Conservation (phyloP, 495 filamentous ascomycete species). For the Talaromyces nanjingensis region DNA sequence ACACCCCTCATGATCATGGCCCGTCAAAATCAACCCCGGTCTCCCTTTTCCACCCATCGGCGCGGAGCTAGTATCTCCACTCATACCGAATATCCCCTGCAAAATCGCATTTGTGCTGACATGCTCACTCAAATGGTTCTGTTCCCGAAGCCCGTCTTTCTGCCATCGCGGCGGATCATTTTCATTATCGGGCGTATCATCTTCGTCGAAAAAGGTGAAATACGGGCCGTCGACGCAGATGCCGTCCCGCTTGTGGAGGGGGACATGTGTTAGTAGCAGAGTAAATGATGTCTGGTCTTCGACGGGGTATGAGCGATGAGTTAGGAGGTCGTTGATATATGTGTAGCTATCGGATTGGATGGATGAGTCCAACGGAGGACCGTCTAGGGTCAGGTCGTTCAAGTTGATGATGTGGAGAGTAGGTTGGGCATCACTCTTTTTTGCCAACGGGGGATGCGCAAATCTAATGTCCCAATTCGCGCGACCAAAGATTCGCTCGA, state of each 20-base stretch:
- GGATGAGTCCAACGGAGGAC: constrained; percentile 55
- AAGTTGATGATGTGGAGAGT: constrained; percentile 73
- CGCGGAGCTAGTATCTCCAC: constrained; percentile 42
- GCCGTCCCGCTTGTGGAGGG: constrained; percentile 74
- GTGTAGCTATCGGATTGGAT: constrained; percentile 66
- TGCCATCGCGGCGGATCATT: constrained; percentile 24
- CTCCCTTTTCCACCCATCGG: constrained; percentile 50
- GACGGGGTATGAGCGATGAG: constrained; percentile 55
- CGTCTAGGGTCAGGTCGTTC: constrained; percentile 88
- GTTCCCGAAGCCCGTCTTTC: constrained; percentile 70
- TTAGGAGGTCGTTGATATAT: constrained; percentile 68
- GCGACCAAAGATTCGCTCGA: constrained; percentile 75
- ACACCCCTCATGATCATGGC: constrained; percentile 92
- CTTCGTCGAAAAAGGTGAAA: constrained; percentile 60
- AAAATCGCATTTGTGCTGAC: constrained; percentile 58
- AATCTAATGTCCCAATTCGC: constrained; percentile 84
- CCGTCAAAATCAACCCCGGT: constrained; percentile 73
- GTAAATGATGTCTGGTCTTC: constrained; percentile 63
- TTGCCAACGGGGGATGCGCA: constrained; percentile 37
- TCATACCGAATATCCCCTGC: constrained; percentile 74
- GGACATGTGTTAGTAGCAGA: constrained; percentile 84
- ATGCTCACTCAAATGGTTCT: constrained; percentile 76
- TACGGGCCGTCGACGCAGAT: constrained; percentile 79
- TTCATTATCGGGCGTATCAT: constrained; percentile 25
- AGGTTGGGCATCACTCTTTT: constrained; percentile 25